Base-by-base conservation (phyloP, 2,329 filamentous ascomycete genomes). In the Fusarium sp. region DNA sequence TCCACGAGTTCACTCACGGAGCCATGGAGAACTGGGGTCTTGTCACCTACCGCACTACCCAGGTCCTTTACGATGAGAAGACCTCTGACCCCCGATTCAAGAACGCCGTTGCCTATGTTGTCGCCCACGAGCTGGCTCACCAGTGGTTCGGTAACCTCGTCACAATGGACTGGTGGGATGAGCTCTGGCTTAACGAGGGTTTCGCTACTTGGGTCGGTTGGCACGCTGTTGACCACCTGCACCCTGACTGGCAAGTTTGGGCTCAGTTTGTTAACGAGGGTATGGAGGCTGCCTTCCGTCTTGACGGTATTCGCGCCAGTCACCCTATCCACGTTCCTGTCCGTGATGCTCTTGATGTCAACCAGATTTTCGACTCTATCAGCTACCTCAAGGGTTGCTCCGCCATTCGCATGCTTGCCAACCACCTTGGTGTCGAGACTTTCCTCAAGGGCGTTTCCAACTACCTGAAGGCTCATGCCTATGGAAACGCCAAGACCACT, bases 151-250 rank as follows among this genome's bases (percentile, higher is more conserved):
- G 94, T 40, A 97, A 97, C 79, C 87, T 97, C 14, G 94, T 97
- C 45, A 97, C 95, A 8, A 97, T 97, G 94, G 93, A 97, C 80
- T 97, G 94, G 94, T 96, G 93, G 93, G 93, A 91, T 78, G 92
- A 97, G 83, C 87, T 96, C 43, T 97, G 94, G 94, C 87, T 97
- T 55, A 97, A 97, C 77, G 95, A 98, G 81, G 95, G 95, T 15
- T 99, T 99, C 78, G 96, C 96, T 44, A 99, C 96, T 5, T 98
- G 95, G 95, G 95, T 98, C 45, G 96, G 95, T 55, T 99, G 95
- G 95, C 88, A 95, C 66, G 95, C 94, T 12, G 90, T 95, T 63
- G 93, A 98, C 78, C 88, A 97, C 78, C 89, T 98, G 59, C 93
- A 98, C 81, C 96, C 96, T 5, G 95, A 98, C 73, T 98, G 96